Evolutionary conservation across 2,329 filamentous ascomycete species (phyloP).

Genomic region (Mollisia scopiformis): DNA sequence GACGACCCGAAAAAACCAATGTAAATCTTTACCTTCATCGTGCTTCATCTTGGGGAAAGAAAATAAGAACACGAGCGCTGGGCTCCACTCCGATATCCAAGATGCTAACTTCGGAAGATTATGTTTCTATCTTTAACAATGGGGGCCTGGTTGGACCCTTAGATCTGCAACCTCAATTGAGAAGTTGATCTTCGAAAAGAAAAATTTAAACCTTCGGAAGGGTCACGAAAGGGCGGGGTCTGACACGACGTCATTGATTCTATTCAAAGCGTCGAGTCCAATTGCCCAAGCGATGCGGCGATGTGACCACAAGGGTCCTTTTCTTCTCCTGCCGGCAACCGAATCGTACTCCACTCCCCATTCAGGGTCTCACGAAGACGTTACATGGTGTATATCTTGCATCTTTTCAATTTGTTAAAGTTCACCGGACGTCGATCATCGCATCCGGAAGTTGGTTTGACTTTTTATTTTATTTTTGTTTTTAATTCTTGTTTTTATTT

Average conservation of each 20-base stretch:
- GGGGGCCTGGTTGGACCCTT: not conserved
- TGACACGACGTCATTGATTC: slow-evolving; percentile 19
- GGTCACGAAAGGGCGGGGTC: no score
- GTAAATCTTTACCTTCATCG: no score
- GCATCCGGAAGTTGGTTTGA: not conserved
- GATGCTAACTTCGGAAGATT: not conserved
- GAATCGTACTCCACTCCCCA: not conserved
- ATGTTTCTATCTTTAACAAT: not conserved
- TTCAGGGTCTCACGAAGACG: not conserved
- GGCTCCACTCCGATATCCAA: not conserved
- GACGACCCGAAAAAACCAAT: not conserved
- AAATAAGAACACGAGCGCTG: not conserved
- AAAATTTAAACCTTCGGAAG: not conserved
- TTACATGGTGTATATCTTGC: not conserved
- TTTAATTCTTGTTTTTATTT: no score
- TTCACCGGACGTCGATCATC: not conserved
- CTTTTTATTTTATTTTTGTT: not conserved
- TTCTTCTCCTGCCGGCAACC: not conserved
- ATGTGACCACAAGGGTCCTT: not conserved
- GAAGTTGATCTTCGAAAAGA: slow-evolving; percentile 4
- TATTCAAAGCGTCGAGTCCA: slow-evolving; percentile 9
- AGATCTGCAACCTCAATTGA: slow-evolving; percentile 18
- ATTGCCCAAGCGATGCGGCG: not conserved
- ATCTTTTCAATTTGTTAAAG: not conserved
- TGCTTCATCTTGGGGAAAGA: not conserved